phyloP scores from a whole-genome alignment of 192 early-diverging fungal species.

The Rhizophagus sp. region DNA sequence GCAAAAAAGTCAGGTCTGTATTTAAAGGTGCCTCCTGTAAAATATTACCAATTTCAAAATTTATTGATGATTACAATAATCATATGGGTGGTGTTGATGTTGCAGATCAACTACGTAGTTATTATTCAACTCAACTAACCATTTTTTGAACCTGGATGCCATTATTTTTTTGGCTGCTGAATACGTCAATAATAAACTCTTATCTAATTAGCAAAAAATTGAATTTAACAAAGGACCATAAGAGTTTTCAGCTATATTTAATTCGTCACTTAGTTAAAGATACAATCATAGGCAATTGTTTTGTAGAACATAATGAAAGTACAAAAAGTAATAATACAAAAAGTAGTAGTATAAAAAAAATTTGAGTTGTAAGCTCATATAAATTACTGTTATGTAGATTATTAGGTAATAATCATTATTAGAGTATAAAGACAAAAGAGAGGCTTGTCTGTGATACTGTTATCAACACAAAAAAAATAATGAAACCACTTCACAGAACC shows the following conservation, averaged over 20 bases:
- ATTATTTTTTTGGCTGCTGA: background rate
- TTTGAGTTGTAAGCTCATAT: background rate
- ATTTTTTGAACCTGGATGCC: background rate
- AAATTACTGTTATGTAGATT: background rate
- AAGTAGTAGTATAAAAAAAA: background rate
- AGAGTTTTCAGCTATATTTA: background rate
- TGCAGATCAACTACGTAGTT: no score
- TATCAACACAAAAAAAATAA: no score
- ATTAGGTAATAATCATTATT: no score
- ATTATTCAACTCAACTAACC: background rate
- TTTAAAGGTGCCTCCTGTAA: conserved; percentile 2
- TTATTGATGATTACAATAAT: conserved; percentile 32
- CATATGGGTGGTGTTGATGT: conserved; percentile 27
- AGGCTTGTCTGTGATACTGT: no score
- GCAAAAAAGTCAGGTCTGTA: conserved; percentile 16
- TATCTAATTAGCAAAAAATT: background rate
- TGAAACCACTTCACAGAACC: no score
- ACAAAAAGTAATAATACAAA: background rate
- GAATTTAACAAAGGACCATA: background rate
- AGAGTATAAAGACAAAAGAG: no score
- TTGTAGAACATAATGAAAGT: background rate
- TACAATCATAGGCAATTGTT: background rate
- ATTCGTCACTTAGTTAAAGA: background rate
- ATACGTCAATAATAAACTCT: background rate
- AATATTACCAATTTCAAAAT: background rate